Evolutionary conservation across 805 yeast genomes (phyloP).

Genomic region (Candida xiaguanensis): DNA sequence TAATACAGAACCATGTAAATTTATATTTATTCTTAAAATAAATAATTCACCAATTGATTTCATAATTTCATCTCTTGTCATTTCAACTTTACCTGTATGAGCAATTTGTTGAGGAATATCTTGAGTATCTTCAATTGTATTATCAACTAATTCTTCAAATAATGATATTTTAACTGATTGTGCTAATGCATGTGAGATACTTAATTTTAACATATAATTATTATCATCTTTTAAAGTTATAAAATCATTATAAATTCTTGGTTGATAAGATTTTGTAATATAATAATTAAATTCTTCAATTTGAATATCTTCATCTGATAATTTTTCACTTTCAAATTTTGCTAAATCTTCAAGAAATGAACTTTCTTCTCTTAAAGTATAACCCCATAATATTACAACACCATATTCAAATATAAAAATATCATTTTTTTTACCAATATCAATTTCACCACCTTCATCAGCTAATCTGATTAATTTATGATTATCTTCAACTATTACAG

Average conservation of each 20-base stretch:
- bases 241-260: conserved; percentile 92
- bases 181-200: conserved; percentile 93
- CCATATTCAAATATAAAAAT: conserved; percentile 93
- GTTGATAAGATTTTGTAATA: conserved; percentile 90
- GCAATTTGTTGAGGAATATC: conserved; percentile 97
- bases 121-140: conserved; percentile 95
- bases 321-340: conserved; percentile 86
- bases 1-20: conserved; percentile 80
- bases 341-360: conserved; percentile 81
- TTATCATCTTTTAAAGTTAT: conserved; percentile 86
- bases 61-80: conserved; percentile 94
- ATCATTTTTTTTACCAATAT: conserved; percentile 77
- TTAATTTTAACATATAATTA: conserved; percentile 87
- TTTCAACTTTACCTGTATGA: conserved; percentile 86
- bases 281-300: conserved; percentile 94
- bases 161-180: conserved; percentile 93
- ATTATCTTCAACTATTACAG: neutral
- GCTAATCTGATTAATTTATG: conserved; percentile 61
- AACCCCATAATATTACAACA: conserved; percentile 97
- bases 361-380: conserved; percentile 75
- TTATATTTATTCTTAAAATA: conserved; percentile 77
- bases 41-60: conserved; percentile 95
- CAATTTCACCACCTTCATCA: conserved; percentile 94
- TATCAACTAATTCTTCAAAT: conserved; percentile 93
- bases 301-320: conserved; percentile 89